Evolutionary conservation across 768 basidiomycete genomes (phyloP).

Genomic region (Mycena haematopus): DNA sequence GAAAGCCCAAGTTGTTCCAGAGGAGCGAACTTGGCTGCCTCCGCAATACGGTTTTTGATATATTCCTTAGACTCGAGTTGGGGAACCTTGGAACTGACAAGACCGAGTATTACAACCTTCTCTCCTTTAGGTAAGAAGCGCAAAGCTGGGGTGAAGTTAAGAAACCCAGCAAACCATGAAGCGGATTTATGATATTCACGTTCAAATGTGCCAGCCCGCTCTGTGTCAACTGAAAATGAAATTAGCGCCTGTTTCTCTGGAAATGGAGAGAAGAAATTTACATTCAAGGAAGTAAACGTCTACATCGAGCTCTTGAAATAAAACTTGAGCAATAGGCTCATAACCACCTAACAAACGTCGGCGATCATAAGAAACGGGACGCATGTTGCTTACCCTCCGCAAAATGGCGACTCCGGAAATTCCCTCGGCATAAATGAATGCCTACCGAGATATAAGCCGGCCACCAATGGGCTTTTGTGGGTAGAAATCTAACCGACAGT

Average conservation of each 20-base stretch:
- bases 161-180: neutral
- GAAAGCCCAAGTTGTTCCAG: constrained; percentile 29
- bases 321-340: constrained; percentile 42
- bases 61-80: constrained; percentile 28
- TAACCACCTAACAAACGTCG: constrained; percentile 40
- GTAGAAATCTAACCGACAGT: constrained; percentile 35
- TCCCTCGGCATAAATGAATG: constrained; percentile 46
- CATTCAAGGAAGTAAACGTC: constrained; percentile 49
- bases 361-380: neutral
- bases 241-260: neutral
- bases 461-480: neutral
- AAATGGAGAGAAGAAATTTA: neutral
- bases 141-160: constrained; percentile 29
- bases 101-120: constrained; percentile 30
- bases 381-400: constrained; percentile 34
- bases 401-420: constrained; percentile 41
- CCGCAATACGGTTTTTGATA: constrained; percentile 28
- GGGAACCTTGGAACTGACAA: constrained; percentile 29
- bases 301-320: constrained; percentile 47
- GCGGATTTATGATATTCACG: constrained; percentile 21
- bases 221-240: constrained; percentile 37
- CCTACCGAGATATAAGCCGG: neutral
- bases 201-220: constrained; percentile 47
- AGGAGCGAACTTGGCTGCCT: constrained; percentile 31
- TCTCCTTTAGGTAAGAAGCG: constrained; percentile 38